A percentile compares a stretch with the other conserved stretches of the same genome.
These are phyloP conservation scores for Kazachstania viticola DNA, from an alignment of 805 yeast species.

Conservation along the genomic window DNA sequence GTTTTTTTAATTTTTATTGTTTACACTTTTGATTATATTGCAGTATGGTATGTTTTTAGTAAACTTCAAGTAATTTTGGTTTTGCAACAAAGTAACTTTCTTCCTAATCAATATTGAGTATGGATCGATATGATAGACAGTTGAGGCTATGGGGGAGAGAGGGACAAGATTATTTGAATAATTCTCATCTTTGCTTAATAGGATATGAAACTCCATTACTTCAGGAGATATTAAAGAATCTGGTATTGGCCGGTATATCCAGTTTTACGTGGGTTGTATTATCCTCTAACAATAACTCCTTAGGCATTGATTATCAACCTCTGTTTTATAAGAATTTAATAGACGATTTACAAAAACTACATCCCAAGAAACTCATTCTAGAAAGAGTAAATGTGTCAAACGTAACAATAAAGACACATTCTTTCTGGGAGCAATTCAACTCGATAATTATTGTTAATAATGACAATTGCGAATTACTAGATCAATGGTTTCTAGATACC, in stretches of 20 bases:
- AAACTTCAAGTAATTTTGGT: too few species aligned
- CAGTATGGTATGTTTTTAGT: too few species aligned
- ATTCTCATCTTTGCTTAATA: conserved; percentile 49
- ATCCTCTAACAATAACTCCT: conserved; percentile 16
- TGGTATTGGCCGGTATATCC: conserved; percentile 57
- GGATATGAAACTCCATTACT: conserved; percentile 47
- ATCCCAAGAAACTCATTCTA: neutral
- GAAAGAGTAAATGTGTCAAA: neutral
- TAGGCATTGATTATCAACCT: neutral
- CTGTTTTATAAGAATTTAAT: conserved; percentile 3
- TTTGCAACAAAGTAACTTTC: too few species aligned
- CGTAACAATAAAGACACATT: too few species aligned
- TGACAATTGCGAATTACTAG: too few species aligned
- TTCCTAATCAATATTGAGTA: conserved; percentile 1
- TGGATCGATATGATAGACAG: conserved; percentile 71
- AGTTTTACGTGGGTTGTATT: conserved; percentile 43
- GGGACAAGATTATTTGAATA: conserved; percentile 57
- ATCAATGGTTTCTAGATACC: neutral
- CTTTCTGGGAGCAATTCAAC: conserved; percentile 14
- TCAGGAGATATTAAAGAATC: conserved; percentile 63
- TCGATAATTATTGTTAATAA: conserved; percentile 5
- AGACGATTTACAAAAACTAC: conserved; percentile 1
- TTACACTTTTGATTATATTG: neutral
- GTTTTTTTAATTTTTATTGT: neutral
- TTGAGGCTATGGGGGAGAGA: conserved; percentile 71